Base-by-base conservation (phyloP, 495 filamentous ascomycete species). In the Margaritispora aquatica region DNA sequence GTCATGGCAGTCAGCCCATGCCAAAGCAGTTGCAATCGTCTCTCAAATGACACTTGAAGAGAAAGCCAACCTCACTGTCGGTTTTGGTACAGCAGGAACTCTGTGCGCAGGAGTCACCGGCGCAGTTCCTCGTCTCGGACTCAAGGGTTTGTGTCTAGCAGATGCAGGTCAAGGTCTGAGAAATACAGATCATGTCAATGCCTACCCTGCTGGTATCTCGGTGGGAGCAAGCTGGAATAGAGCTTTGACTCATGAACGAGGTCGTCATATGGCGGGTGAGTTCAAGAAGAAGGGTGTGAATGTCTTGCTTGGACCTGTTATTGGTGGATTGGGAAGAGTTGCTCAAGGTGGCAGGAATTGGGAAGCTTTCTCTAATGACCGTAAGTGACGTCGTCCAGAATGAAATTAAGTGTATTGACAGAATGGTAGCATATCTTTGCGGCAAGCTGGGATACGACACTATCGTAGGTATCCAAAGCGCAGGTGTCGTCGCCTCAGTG, bases 271-370 rank as follows among this genome's bases (percentile, higher is more conserved):
- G 76, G 82, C 77, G 9, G 70, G 65, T 1, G 83, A 85, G 65
- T 87, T 80, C 67, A 75, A 73, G 22, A 68, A 66, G 1, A 80
- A 89, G 67, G 86, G 85, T 0, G 78, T 88, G 10, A 84, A 90
- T 66, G 75, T 90, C n/a, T 73, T 80, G 1, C 72, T 89, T 22
- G 86, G 86, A 0, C 87, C 85, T 8, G 83, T 87, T 13, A 80
- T 82, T 47, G 82, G 81, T 1, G 81, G 81, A 1, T 60, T 78
- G 1, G 82, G 82, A 0, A 70, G 81, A 0, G 71, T 80, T 10
- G 74, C 78, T 4, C 55, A 68, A 20, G 75, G 74, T 20, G 82
- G 83, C 8, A 65, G 83, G 17, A 83, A 82, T 61, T 86, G 80
- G 80, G 83, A 79, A 58, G 73, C 66, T 13, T 78, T 64, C 81